These are phyloP conservation scores for Exserohilum turcica DNA, from an alignment of 2,329 filamentous ascomycete species.

Conservation along the genomic window DNA sequence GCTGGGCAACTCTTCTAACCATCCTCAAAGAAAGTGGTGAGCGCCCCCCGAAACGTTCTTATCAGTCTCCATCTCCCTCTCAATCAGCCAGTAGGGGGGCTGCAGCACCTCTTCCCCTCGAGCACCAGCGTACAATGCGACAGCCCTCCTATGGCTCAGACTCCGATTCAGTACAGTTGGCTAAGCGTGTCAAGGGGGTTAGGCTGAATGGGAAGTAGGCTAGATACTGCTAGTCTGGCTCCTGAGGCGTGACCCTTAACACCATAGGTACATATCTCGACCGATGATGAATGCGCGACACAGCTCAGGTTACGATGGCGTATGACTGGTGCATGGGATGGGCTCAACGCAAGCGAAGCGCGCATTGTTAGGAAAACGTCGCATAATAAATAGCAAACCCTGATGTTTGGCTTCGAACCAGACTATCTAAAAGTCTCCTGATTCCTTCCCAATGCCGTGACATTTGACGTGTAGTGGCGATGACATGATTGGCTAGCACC, in stretches of 20 bases:
- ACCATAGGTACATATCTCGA: conserved; percentile 28
- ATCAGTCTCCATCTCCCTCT: conserved; percentile 32
- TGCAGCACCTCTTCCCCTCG: conserved; percentile 44
- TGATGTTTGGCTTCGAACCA: background rate
- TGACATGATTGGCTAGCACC: conserved; percentile 20
- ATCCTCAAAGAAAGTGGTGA: conserved; percentile 98
- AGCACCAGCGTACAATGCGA: conserved; percentile 27
- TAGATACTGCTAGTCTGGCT: conserved; percentile 17
- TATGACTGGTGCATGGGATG: conserved; percentile 7
- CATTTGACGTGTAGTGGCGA: background rate
- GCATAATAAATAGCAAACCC: background rate
- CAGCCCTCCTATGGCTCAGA: conserved; percentile 49
- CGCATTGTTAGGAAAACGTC: conserved; percentile 11
- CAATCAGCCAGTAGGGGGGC: conserved; percentile 43
- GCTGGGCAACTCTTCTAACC: conserved; percentile 91
- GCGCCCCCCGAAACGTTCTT: conserved; percentile 77
- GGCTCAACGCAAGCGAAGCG: background rate
- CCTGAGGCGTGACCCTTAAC: conserved; percentile 21
- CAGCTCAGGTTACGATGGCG: background rate
- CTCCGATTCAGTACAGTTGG: conserved; percentile 63
- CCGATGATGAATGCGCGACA: conserved; percentile 9
- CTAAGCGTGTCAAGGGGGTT: conserved; percentile 69
- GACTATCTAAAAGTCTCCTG: conserved; percentile 9
- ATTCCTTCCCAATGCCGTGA: background rate
- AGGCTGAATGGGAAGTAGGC: conserved; percentile 52